Evolutionary conservation across 2,329 filamentous ascomycete species (phyloP).

Genomic region (Ophiostoma novo-ulmi): DNA sequence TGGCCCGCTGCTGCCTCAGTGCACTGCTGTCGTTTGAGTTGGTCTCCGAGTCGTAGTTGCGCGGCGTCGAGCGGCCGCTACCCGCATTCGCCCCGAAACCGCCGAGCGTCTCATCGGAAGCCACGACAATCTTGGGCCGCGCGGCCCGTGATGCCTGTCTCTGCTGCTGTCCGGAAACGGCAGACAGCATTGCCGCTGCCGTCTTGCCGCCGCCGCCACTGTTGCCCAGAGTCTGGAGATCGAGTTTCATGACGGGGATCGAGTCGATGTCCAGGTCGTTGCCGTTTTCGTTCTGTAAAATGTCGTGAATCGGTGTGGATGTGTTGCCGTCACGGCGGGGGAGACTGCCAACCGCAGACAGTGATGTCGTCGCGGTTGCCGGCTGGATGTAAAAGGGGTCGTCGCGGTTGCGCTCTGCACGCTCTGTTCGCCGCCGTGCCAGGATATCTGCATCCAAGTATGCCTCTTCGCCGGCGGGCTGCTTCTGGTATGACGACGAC

Average conservation of each 20-base stretch:
- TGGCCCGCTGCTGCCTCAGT: constrained; percentile 40
- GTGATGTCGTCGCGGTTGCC: constrained; percentile 29
- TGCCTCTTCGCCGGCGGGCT: constrained; percentile 48
- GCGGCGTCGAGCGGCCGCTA: constrained; percentile 41
- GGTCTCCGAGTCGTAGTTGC: constrained; percentile 52
- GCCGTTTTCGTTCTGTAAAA: constrained; percentile 66
- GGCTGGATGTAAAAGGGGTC: constrained; percentile 86
- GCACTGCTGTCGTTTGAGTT: constrained; percentile 37
- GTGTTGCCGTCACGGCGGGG: constrained; percentile 37
- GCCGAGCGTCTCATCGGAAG: constrained; percentile 67
- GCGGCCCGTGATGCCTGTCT: constrained; percentile 26
- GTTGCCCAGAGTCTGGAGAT: constrained; percentile 56
- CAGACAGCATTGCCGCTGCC: neutral
- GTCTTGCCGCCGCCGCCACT: constrained; percentile 2
- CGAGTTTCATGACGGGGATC: constrained; percentile 91
- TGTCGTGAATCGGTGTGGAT: constrained; percentile 74
- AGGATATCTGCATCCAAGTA: constrained; percentile 69
- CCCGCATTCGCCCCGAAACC: neutral
- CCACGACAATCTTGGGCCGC: constrained; percentile 60
- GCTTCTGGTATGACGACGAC: constrained; percentile 28
- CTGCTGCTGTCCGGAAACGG: neutral
- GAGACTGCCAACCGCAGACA: constrained; percentile 31
- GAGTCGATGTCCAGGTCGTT: constrained; percentile 83
- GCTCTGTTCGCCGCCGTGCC: constrained; percentile 68
- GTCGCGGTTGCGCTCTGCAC: constrained; percentile 76